phyloP scores from a whole-genome alignment of 805 yeast species.

The Osmozyma mogii region DNA sequence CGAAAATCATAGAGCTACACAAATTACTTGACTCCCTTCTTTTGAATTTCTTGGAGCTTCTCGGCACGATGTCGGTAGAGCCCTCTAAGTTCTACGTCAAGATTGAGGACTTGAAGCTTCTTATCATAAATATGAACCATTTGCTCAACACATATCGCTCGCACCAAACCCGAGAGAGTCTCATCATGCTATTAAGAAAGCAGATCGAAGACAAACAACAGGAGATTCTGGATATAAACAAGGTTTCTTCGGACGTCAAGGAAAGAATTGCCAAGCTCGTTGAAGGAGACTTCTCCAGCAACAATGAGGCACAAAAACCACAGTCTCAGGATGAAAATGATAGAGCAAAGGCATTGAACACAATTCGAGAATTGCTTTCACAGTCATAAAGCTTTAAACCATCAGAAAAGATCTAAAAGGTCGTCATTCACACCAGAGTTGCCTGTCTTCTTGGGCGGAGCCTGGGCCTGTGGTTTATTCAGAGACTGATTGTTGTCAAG shows the following conservation, averaged over 20 bases:
- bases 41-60: slow-evolving; percentile 71
- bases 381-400: no score
- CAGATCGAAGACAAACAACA: slow-evolving; percentile 57
- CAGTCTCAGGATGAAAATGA: no score
- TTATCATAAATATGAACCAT: slow-evolving; percentile 86
- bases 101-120: slow-evolving; percentile 70
- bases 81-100: slow-evolving; percentile 56
- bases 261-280: slow-evolving; percentile 21
- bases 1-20: slow-evolving; percentile 67
- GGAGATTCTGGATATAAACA: slow-evolving; percentile 42
- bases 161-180: slow-evolving; percentile 87
- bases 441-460: slow-evolving; percentile 2
- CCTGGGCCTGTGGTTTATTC: not conserved
- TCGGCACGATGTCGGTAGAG: slow-evolving; percentile 66
- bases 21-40: slow-evolving; percentile 72
- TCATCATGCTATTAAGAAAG: slow-evolving; percentile 64
- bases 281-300: slow-evolving; percentile 1
- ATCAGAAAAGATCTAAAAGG: slow-evolving; percentile 30
- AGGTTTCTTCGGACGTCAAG: slow-evolving; percentile 33
- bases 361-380: no score
- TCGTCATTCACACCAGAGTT: slow-evolving; percentile 18
- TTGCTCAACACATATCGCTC: slow-evolving; percentile 87
- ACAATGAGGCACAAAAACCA: no score
- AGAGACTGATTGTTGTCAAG: slow-evolving; percentile 2
- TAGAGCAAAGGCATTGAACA: no score